Conservation (phyloP, 305 asterid genomes). For the Solanum hybrid region DNA sequence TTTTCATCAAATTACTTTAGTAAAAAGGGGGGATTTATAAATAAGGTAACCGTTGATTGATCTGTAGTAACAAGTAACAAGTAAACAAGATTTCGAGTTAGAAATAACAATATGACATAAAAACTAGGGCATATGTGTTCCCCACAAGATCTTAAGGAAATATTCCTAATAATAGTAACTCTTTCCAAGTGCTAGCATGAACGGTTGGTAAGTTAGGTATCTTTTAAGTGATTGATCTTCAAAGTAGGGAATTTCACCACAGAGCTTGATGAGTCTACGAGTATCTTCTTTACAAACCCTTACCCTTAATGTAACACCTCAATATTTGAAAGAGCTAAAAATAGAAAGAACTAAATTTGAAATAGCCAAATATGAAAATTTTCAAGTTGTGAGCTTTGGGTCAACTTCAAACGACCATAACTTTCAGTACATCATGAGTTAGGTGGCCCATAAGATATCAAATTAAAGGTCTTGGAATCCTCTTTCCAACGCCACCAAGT, state of each 20-base stretch:
- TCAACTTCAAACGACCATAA: not conserved
- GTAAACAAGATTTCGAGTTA: not conserved
- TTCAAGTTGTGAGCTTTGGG: not conserved
- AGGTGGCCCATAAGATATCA: too few relatives aligned
- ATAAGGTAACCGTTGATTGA: not conserved
- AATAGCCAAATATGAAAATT: not conserved
- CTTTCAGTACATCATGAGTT: not conserved
- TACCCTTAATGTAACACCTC: too few relatives aligned
- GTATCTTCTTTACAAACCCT: not conserved
- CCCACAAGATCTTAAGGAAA: not conserved
- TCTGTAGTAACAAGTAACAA: not conserved
- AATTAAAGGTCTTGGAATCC: too few relatives aligned
- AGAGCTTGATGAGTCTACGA: not conserved
- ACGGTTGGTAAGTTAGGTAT: not conserved
- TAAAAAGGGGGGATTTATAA: not conserved
- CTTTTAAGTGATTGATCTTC: not conserved
- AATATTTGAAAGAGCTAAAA: not conserved
- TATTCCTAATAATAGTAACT: not conserved
- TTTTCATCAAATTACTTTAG: not conserved
- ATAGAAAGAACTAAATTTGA: not conserved
- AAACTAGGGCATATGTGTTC: not conserved
- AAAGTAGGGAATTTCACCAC: not conserved
- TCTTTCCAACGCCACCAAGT: too few relatives aligned
- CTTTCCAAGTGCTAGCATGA: not conserved
- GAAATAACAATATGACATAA: not conserved